Percentiles rank a stretch among this genome's conserved stretches.
phyloP scores from a whole-genome alignment of 2,329 filamentous ascomycete genomes.

The Sphaceloma murrayae region DNA sequence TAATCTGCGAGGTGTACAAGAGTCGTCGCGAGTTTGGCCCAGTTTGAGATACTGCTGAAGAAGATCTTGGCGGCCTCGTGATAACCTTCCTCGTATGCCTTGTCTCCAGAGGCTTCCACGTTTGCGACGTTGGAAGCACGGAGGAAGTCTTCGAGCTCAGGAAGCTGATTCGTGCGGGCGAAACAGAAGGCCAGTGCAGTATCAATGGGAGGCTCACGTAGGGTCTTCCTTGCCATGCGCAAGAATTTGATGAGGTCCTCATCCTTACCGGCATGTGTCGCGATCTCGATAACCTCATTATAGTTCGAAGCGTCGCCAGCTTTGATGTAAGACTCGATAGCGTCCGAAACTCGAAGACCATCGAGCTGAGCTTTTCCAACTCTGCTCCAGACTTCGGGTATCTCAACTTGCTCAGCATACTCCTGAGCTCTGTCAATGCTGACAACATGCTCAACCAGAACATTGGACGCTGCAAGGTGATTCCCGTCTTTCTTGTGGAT shows the following conservation, averaged over 20 bases:
- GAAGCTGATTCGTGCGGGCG: constrained; percentile 80
- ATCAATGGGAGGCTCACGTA: constrained; percentile 86
- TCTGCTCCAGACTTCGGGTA: constrained; percentile 95
- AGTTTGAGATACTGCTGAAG: constrained; percentile 97
- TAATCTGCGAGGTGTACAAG: constrained; percentile 96
- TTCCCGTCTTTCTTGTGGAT: constrained; percentile 97
- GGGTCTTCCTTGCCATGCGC: constrained; percentile 93
- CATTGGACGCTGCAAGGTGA: constrained; percentile 75
- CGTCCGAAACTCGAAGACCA: constrained; percentile 81
- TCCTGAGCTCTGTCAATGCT: constrained; percentile 96
- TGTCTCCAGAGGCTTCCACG: constrained; percentile 93
- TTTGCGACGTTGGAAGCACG: constrained; percentile 89
- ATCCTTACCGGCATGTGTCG: constrained; percentile 91
- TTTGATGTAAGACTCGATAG: constrained; percentile 95
- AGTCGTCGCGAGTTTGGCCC: constrained; percentile 96
- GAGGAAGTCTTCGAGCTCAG: constrained; percentile 93
- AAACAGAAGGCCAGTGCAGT: constrained; percentile 90
- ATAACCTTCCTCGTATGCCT: constrained; percentile 88
- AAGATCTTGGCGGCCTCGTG: constrained; percentile 98
- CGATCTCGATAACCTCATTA: constrained; percentile 89
- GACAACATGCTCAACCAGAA: constrained; percentile 91
- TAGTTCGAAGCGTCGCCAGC: constrained; percentile 90
- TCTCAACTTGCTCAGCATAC: constrained; percentile 88
- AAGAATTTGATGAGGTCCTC: constrained; percentile 95
- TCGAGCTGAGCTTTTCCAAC: constrained; percentile 97